Base-by-base conservation (phyloP, 192 early-diverging fungal genomes). In the Funneliformis geosporum region DNA sequence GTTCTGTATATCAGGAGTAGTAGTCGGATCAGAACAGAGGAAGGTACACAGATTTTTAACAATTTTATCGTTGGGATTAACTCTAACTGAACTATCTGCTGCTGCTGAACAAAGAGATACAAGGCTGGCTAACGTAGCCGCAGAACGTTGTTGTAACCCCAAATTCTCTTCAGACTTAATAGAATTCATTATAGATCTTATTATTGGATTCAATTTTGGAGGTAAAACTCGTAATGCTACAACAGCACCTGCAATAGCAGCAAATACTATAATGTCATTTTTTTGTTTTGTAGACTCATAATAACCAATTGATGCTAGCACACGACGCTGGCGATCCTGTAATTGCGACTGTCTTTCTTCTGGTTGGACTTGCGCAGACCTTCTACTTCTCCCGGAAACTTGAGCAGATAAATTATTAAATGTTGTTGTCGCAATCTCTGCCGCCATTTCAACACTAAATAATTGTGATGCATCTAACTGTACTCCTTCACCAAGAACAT, bases 1-100 rank as follows among this genome's bases (percentile, higher is more conserved):
- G 25, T 85, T 81, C 40, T 89, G 88, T 16, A 90, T 67, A 1
- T 93, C 88, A 8, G 94, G 93, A 39, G 93, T 94, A 2, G 85
- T 85, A 38, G 86, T 81, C 4, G 93, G 90, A 75, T 99, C 97
- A 4, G 91, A 89, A 76, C 97, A 98, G 21, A 95, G 86, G 69
- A 95, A 93, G 2, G 91, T 90, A 21, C 91, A 91, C 71, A 98
- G 73, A 80, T 99, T 99, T 55, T 92, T 93, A 67, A 96, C 83
- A 47, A 99, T 89, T 81, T 98, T 96, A 55, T 97, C 97, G 4
- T 87, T 92, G 0, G 94, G 90, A 38, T 81, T 86, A 2, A 85
- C 80, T 8, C 85, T 81, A 4, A 68, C 44, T 42, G 65, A 71
- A 73, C 83, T 89, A 27, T 89, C 81, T 1, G 84, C 80, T 9